A percentile compares a stretch with the other conserved stretches of the same genome.
These are phyloP conservation scores for Tephrocybe sp. DNA, from an alignment of 768 basidiomycete genomes.

Conservation along the genomic window DNA sequence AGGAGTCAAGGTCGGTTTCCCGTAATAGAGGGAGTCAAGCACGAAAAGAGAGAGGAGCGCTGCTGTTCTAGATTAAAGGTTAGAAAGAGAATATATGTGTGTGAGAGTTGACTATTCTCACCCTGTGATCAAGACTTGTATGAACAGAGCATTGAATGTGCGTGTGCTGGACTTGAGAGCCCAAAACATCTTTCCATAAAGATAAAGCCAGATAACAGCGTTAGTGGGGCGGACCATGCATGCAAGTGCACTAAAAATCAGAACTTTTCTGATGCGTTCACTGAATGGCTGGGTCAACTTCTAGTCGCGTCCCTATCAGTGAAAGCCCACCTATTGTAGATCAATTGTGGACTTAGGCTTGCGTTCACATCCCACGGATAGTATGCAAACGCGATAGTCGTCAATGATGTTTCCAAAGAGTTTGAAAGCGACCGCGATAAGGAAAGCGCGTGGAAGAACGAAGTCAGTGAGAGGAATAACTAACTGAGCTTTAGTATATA, in stretches of 20 bases:
- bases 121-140: conserved; percentile 45
- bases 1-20: conserved; percentile 66
- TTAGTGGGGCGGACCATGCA: conserved; percentile 90
- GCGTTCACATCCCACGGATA: conserved; percentile 71
- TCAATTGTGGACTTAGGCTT: conserved; percentile 32
- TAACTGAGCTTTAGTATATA: conserved; percentile 27
- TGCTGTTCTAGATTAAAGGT: conserved; percentile 19
- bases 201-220: conserved; percentile 79
- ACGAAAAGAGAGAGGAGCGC: conserved; percentile 32
- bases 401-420: conserved; percentile 87
- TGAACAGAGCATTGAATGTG: conserved; percentile 31
- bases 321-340: conserved; percentile 37
- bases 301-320: not conserved
- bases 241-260: conserved; percentile 71
- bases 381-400: conserved; percentile 70
- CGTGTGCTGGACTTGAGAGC: conserved; percentile 37
- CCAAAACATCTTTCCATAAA: conserved; percentile 62
- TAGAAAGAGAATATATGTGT: not conserved
- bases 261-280: conserved; percentile 31
- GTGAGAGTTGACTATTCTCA: conserved; percentile 28
- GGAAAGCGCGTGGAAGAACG: conserved; percentile 84
- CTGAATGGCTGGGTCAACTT: conserved; percentile 18
- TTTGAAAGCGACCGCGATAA: conserved; percentile 91
- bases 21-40: conserved; percentile 75
- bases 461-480: conserved; percentile 80